phyloP scores from a whole-genome alignment of 352 stramenopile genomes.

The Pilasporangium apinafurcum region DNA sequence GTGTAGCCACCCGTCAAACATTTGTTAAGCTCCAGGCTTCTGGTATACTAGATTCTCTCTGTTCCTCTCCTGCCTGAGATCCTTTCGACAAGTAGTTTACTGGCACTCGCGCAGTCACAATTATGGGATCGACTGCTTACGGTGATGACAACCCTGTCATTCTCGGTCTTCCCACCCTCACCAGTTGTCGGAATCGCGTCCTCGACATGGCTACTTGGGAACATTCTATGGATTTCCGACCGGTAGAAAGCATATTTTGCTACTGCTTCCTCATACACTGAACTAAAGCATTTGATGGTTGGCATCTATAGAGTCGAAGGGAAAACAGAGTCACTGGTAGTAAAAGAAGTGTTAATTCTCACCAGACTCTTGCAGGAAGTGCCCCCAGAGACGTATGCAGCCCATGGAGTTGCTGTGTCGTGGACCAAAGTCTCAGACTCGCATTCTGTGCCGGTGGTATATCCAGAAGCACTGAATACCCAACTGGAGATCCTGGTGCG shows the following conservation, averaged over 20 bases:
- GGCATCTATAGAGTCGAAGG: conserved; percentile 14
- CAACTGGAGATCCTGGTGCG: conserved; percentile 46
- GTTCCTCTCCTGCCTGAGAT: conserved; percentile 34
- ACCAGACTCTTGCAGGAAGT: conserved; percentile 40
- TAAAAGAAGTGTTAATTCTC: conserved; percentile 31
- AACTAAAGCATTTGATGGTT: conserved; percentile 4
- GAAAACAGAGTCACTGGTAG: conserved; percentile 17
- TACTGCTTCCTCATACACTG: background rate
- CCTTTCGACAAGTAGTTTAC: conserved; percentile 9
- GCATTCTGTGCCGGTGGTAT: conserved; percentile 57
- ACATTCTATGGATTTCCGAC: conserved; percentile 50
- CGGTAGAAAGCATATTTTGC: conserved; percentile 7
- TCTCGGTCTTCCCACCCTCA: conserved; percentile 25
- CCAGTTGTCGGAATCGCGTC: conserved; percentile 38
- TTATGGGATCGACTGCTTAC: conserved; percentile 25
- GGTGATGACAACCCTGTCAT: conserved; percentile 11
- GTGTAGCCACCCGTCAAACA: too few species aligned
- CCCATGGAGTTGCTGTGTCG: conserved; percentile 39
- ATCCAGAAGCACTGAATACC: conserved; percentile 39
- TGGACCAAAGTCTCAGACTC: conserved; percentile 67
- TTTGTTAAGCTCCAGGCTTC: too few species aligned
- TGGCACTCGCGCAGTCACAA: conserved; percentile 12
- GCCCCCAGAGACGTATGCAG: conserved; percentile 40
- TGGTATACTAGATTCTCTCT: conserved; percentile 30
- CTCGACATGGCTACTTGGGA: conserved; percentile 56